Base-by-base conservation (phyloP, 2,329 filamentous ascomycete genomes). In the Botrytis hyacinthi region DNA sequence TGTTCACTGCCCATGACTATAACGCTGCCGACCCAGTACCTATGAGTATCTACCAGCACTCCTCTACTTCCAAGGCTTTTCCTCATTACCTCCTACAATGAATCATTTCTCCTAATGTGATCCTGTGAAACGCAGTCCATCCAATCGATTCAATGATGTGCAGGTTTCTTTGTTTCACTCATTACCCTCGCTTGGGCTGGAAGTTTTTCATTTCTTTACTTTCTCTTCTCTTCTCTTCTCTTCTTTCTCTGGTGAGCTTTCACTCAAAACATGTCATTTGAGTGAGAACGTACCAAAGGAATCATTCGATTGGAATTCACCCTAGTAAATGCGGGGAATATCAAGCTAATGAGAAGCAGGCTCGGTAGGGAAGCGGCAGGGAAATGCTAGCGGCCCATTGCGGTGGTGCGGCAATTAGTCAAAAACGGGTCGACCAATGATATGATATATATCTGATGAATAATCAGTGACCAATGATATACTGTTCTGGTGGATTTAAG, bases 271-370 rank as follows among this genome's bases (percentile, higher is more conserved):
- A 67, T n/a, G 48, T 42, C 48, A 57, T 68, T 57, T 32, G 5
- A 32, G 35, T 57, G 65, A 46, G n/a, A 57, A 14, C 65, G 32
- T 51, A 29, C 35, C 9, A 18, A 7, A 54, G 40, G 22, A 26
- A 68, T 68, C 66, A 42, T 68, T 57, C 66, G 66, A 68, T 68
- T n/a, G 62, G 62, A 35, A 48, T 66, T 35, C 42, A 66, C 62
- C 65, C 48, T 20, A 54, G 66, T 42, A 57, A 68, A 57, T 68
- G 48, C 66, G 66, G 66, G 66, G 66, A 68, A 57, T 68, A 10
- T 14, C 14, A 42, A 42, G 48, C 48, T 57, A 54, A n/a, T 57
- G 48, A n/a, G 35, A 57, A 54, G 65, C 35, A 22, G 46, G 65
- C 51, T 57, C 51, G 51, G 51, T 29, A 57, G n/a, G 51, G 51